Conservation (phyloP, 139 green algal species). For the Ettlia oleoabundans region DNA sequence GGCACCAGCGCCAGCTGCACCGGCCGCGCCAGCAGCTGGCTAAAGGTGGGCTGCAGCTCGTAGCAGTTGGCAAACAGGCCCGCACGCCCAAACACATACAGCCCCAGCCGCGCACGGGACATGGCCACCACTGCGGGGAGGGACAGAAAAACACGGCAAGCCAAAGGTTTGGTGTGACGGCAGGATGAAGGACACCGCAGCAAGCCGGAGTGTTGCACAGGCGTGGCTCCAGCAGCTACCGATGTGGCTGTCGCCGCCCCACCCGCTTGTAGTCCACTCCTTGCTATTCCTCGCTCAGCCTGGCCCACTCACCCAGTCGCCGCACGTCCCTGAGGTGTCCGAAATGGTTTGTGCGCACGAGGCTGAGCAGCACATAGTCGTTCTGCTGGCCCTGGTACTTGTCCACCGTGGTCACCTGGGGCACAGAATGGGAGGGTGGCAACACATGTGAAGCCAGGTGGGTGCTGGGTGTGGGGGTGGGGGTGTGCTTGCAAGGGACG, state of each 20-base stretch:
- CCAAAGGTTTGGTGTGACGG: neutral
- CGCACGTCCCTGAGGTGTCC: slow-evolving; percentile 97
- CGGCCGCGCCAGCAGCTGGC: slow-evolving; percentile 79
- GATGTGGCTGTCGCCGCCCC: too few relatives aligned
- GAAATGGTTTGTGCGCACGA: slow-evolving; percentile 91
- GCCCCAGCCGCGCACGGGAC: slow-evolving; percentile 89
- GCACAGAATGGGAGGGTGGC: neutral
- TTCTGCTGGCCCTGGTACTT: slow-evolving; percentile 99
- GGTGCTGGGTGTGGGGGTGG: too few relatives aligned
- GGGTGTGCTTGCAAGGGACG: too few relatives aligned
- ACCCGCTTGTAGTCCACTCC: too few relatives aligned
- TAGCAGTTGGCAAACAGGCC: slow-evolving; percentile 92
- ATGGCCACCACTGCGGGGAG: slow-evolving; percentile 85
- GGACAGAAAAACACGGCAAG: neutral
- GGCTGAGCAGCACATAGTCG: slow-evolving; percentile 94
- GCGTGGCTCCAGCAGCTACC: too few relatives aligned
- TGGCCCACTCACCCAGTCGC: slow-evolving; percentile 71
- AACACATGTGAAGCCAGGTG: too few relatives aligned
- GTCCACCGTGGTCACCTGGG: slow-evolving; percentile 90
- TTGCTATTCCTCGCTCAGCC: too few relatives aligned
- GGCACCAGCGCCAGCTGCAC: slow-evolving; percentile 79
- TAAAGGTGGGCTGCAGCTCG: slow-evolving; percentile 91
- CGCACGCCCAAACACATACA: slow-evolving; percentile 94
- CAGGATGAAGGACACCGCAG: neutral
- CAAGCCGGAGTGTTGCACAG: too few relatives aligned